Evolutionary conservation across 2,329 filamentous ascomycete genomes (phyloP).

Genomic region (Alternaria gansuensis): DNA sequence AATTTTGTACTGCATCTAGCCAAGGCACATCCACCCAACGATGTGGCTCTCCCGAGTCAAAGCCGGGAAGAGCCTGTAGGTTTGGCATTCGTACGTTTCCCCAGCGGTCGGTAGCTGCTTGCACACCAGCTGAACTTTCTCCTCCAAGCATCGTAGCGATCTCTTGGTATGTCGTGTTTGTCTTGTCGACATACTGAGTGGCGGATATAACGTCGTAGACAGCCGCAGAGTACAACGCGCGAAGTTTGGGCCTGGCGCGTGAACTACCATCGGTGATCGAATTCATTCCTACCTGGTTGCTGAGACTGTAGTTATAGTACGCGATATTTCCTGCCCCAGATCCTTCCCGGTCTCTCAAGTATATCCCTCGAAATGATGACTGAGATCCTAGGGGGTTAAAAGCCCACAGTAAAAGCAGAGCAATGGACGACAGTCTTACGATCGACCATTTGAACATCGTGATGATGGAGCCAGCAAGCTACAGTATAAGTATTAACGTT

Average conservation of each 20-base stretch:
- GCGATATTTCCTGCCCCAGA: background rate
- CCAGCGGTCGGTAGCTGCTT: background rate
- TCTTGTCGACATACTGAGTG: constrained; percentile 19
- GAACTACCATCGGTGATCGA: background rate
- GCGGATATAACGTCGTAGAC: constrained; percentile 14
- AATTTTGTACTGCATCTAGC: background rate
- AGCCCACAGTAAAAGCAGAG: constrained; percentile 16
- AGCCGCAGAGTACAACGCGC: constrained; percentile 14
- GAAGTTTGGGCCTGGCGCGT: background rate
- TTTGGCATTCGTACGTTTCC: background rate
- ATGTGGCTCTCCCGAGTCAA: background rate
- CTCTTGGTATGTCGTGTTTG: background rate
- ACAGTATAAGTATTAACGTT: background rate
- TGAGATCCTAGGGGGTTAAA: constrained; percentile 24
- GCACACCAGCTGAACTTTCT: constrained; percentile 10
- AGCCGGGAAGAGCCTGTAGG: background rate
- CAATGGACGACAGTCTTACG: constrained; percentile 11
- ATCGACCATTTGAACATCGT: constrained; percentile 21
- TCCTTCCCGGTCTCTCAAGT: background rate
- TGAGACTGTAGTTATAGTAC: background rate
- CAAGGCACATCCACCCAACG: background rate
- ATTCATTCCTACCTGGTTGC: background rate
- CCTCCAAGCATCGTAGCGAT: constrained; percentile 15
- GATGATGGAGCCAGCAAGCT: constrained; percentile 9
- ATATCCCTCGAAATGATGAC: constrained; percentile 16